Evolutionary conservation across 2,329 filamentous ascomycete genomes (phyloP).

Genomic region (Biscogniauxia marginata): DNA sequence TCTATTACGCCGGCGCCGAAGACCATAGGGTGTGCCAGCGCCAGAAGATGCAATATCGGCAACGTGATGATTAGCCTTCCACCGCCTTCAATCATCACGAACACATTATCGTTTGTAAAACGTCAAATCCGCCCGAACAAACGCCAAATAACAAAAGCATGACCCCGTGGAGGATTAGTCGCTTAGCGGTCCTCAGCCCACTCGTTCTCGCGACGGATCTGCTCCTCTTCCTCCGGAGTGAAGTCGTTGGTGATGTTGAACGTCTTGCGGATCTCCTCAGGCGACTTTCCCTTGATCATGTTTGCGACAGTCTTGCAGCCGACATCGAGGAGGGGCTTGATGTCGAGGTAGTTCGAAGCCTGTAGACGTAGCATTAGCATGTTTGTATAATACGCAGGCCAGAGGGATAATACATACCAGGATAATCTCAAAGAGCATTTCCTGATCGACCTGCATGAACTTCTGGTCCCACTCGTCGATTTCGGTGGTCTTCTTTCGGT

Average conservation of each 20-base stretch:
- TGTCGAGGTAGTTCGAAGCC: constrained; percentile 98
- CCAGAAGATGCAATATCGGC: no score
- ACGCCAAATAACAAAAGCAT: not conserved
- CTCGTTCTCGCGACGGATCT: constrained; percentile 89
- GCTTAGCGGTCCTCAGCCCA: constrained; percentile 80
- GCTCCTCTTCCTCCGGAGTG: constrained; percentile 97
- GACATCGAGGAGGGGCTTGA: constrained; percentile 95
- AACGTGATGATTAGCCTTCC: no score
- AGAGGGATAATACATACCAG: constrained; percentile 58
- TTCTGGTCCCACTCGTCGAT: constrained; percentile 99
- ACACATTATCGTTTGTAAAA: not conserved
- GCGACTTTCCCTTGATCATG: constrained; percentile 99
- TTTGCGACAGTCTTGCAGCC: constrained; percentile 99
- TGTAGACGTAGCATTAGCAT: constrained; percentile 38
- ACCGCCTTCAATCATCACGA: no score
- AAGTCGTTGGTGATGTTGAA: constrained; percentile 99
- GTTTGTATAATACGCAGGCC: not conserved
- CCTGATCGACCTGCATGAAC: constrained; percentile 99
- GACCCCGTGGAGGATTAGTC: not conserved
- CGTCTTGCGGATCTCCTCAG: constrained; percentile 98
- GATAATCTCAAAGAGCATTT: constrained; percentile 99
- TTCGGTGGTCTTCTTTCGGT: constrained; percentile 96
- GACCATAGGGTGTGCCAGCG: no score
- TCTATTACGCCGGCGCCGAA: constrained; percentile 10
- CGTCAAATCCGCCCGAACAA: not conserved